Conservation (phyloP, 495 filamentous ascomycete species). For the Penicillium arizonense region DNA sequence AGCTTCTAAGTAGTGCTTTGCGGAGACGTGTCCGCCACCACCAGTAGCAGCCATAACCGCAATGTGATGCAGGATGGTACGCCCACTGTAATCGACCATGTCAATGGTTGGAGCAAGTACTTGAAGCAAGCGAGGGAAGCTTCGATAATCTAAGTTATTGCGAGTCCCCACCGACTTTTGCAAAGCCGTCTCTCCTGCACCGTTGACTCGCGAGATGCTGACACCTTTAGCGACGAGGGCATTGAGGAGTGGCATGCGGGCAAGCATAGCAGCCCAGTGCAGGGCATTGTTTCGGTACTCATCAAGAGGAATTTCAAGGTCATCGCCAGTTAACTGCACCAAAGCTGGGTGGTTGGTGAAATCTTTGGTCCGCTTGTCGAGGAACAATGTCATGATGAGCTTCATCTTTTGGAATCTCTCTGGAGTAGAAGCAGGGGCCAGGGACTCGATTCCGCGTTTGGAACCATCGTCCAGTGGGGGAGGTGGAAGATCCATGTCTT, state of each 20-base stretch:
- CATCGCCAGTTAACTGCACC: conserved; percentile 68
- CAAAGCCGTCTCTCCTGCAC: conserved; percentile 83
- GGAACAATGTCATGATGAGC: conserved; percentile 82
- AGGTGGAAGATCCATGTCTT: conserved; percentile 53
- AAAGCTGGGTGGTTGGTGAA: conserved; percentile 65
- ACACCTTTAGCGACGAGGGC: conserved; percentile 80
- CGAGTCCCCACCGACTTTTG: conserved; percentile 85
- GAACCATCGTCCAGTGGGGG: conserved; percentile 52
- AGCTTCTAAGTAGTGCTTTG: conserved; percentile 90
- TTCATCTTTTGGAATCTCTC: conserved; percentile 72
- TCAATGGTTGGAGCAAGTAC: conserved; percentile 88
- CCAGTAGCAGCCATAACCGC: conserved; percentile 92
- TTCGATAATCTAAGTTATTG: conserved; percentile 83
- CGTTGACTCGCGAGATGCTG: conserved; percentile 82
- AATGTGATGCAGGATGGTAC: conserved; percentile 94
- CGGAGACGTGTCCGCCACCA: conserved; percentile 72
- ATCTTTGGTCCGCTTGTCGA: conserved; percentile 64
- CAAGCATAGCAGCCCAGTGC: conserved; percentile 96
- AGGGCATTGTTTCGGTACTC: conserved; percentile 81
- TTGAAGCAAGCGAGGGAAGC: conserved; percentile 81
- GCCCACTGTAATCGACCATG: conserved; percentile 79
- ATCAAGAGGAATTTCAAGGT: conserved; percentile 90
- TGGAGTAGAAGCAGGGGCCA: conserved; percentile 64
- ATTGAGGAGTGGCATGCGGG: conserved; percentile 74
- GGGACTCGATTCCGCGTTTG: conserved; percentile 61